Conservation (phyloP, 129 eudicot species). For the Kitagawia praeruptora region DNA sequence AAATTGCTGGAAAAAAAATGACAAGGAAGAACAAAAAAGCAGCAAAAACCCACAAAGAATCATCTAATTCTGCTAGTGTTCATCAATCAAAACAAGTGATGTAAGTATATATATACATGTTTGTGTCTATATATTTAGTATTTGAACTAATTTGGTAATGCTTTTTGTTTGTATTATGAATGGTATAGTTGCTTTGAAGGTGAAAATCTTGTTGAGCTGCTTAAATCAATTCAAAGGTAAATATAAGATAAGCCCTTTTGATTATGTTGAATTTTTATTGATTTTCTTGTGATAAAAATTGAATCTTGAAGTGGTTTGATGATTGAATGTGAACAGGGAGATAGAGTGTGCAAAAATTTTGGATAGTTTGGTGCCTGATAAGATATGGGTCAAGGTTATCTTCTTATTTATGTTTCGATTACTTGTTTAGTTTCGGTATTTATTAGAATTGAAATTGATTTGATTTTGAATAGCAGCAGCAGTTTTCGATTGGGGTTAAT, state of each 20-base stretch:
- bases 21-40: slow-evolving; percentile 3
- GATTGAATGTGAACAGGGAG: slow-evolving; percentile 29
- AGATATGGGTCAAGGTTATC: slow-evolving; percentile 64
- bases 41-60: neutral
- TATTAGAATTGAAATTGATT: neutral
- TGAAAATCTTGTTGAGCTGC: slow-evolving; percentile 39
- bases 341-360: slow-evolving; percentile 37
- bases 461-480: slow-evolving; percentile 39
- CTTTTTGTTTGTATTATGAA: slow-evolving; percentile 4
- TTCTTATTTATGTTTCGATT: neutral
- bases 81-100: slow-evolving; percentile 1
- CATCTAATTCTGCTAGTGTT: neutral
- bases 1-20: neutral
- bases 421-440: neutral
- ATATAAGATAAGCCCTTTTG: neutral
- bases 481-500: slow-evolving; percentile 71
- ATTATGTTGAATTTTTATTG: neutral
- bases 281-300: slow-evolving; percentile 2
- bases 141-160: neutral
- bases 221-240: slow-evolving; percentile 54
- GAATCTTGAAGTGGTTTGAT: neutral
- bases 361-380: slow-evolving; percentile 40
- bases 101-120: neutral
- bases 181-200: slow-evolving; percentile 47
- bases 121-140: neutral